Percentiles rank a stretch among this genome's conserved stretches.
Evolutionary conservation across 768 basidiomycete genomes (phyloP).

Genomic region (Boletus edulis): DNA sequence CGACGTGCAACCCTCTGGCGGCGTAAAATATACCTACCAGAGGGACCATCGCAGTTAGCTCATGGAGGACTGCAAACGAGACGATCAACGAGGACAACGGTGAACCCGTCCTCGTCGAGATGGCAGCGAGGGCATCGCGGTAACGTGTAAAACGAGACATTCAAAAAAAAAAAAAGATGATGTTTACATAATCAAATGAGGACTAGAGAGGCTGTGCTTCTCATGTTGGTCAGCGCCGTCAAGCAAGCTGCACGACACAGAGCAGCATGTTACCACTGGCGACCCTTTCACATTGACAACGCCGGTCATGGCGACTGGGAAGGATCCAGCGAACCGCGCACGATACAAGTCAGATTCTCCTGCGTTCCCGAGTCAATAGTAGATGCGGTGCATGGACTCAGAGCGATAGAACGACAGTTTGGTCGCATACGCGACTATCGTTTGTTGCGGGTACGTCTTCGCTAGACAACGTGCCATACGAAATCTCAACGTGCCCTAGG

Average conservation of each 20-base stretch:
- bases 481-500: slow-evolving; percentile 33
- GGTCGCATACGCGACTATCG: slow-evolving; percentile 46
- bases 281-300: slow-evolving; percentile 25
- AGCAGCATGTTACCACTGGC: slow-evolving; percentile 1
- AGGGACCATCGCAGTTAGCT: slow-evolving; percentile 78
- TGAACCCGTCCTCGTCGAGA: slow-evolving; percentile 70
- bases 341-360: slow-evolving; percentile 41
- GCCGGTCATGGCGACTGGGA: slow-evolving; percentile 18
- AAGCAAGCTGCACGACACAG: slow-evolving; percentile 6
- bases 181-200: slow-evolving; percentile 21
- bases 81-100: slow-evolving; percentile 73
- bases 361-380: slow-evolving; percentile 42
- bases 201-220: slow-evolving; percentile 13
- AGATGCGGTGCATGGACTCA: slow-evolving; percentile 51
- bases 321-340: slow-evolving; percentile 13
- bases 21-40: slow-evolving; percentile 72
- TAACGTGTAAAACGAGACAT: slow-evolving; percentile 44
- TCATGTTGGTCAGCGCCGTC: slow-evolving; percentile 13
- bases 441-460: slow-evolving; percentile 38
- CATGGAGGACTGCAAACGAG: slow-evolving; percentile 84
- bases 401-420: slow-evolving; percentile 54
- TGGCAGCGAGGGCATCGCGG: slow-evolving; percentile 50
- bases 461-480: neutral
- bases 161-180: neutral
- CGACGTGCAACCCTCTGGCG: slow-evolving; percentile 64